phyloP scores from a whole-genome alignment of 73 alveolate species.

The Breviolum minutum region DNA sequence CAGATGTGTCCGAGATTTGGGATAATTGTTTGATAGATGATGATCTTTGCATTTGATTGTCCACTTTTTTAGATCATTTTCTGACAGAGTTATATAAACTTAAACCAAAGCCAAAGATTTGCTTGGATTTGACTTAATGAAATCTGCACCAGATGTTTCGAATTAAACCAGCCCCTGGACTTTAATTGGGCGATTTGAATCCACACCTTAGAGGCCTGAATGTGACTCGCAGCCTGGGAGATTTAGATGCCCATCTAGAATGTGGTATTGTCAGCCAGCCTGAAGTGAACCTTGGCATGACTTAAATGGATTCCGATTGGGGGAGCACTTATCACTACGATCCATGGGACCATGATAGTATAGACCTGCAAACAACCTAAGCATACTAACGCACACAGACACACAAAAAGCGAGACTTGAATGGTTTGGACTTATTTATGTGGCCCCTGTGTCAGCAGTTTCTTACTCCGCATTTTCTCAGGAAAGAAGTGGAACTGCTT shows the following conservation, averaged over 20 bases:
- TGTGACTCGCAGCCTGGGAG: constrained; percentile 44
- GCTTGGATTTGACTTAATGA: no score
- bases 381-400: no score
- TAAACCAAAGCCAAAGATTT: no score
- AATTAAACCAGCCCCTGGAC: background rate
- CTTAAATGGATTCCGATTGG: no score
- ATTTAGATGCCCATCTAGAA: constrained; percentile 7
- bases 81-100: no score
- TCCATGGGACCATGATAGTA: no score
- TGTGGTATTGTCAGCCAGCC: constrained; percentile 39
- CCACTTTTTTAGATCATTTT: background rate
- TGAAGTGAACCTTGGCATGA: constrained; percentile 17
- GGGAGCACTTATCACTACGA: no score
- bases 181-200: background rate
- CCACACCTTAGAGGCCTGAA: background rate
- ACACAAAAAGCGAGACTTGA: no score
- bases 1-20: background rate
- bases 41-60: background rate
- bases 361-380: no score
- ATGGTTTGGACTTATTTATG: no score
- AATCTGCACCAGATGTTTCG: no score
- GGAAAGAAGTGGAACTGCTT: constrained; percentile 50
- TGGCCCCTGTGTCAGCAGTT: no score
- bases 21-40: background rate
- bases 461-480: background rate